phyloP scores from a whole-genome alignment of 2,329 filamentous ascomycete genomes.

The Cercospora nicotianae region DNA sequence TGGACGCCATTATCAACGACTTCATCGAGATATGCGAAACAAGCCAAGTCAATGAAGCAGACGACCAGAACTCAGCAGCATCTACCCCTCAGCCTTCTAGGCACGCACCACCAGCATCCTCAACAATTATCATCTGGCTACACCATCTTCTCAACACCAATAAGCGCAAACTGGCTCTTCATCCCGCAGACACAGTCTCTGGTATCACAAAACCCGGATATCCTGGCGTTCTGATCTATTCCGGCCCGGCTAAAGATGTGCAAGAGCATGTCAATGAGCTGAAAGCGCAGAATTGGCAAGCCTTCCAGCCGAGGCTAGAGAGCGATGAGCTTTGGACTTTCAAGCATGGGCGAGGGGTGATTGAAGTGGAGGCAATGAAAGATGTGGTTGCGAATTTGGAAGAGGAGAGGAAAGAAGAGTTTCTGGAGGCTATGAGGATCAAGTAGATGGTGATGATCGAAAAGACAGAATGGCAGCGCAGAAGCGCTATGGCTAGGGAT shows the following conservation, averaged over 20 bases:
- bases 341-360: conserved; percentile 42
- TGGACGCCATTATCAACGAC: conserved; percentile 45
- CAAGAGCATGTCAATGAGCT: conserved; percentile 45
- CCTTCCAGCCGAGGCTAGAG: conserved; percentile 49
- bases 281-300: conserved; percentile 48
- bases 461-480: background rate
- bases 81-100: background rate
- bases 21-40: conserved; percentile 40
- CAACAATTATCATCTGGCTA: conserved; percentile 48
- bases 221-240: conserved; percentile 48
- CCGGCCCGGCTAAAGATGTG: conserved; percentile 42
- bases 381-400: conserved; percentile 45
- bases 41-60: background rate
- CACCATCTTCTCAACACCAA: conserved; percentile 50
- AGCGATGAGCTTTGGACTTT: conserved; percentile 43
- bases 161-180: conserved; percentile 49
- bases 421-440: conserved; percentile 40
- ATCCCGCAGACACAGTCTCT: conserved; percentile 38
- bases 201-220: conserved; percentile 51
- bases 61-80: background rate
- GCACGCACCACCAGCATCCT: background rate
- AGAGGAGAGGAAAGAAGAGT: conserved; percentile 31
- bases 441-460: conserved; percentile 25
- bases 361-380: conserved; percentile 48
- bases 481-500: background rate